Conservation (phyloP, 179 eudicot genomes). For the Amaranthus tricolor region DNA sequence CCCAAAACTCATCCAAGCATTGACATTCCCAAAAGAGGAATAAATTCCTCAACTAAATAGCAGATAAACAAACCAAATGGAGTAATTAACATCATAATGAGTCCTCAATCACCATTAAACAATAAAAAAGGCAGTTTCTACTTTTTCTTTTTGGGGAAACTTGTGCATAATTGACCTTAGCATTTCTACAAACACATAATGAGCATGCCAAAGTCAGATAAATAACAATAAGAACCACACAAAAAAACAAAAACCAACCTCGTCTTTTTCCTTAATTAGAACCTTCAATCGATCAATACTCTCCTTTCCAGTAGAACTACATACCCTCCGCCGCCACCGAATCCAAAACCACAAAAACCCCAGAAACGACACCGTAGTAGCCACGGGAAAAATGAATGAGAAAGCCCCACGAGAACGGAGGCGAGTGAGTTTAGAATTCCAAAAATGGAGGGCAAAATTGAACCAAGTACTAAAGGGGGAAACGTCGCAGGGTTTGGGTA, state of each 20-base stretch:
- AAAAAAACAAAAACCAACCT: slow-evolving; percentile 32
- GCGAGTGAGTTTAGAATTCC: slow-evolving; percentile 22
- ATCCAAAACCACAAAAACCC: slow-evolving; percentile 32
- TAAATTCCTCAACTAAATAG: neutral
- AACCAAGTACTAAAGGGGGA: slow-evolving; percentile 22
- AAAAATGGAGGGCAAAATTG: slow-evolving; percentile 30
- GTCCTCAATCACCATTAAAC: neutral
- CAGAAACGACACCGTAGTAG: slow-evolving; percentile 23
- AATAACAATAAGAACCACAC: neutral
- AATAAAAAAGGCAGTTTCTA: too few species aligned
- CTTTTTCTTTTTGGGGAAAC: neutral
- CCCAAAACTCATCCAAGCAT: too few species aligned
- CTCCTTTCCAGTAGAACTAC: slow-evolving; percentile 13
- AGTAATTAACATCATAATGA: neutral
- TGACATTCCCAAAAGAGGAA: neutral
- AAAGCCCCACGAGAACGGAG: slow-evolving; percentile 15
- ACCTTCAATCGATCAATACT: slow-evolving; percentile 35
- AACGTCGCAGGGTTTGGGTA: slow-evolving; percentile 7
- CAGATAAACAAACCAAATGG: neutral
- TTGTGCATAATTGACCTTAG: neutral
- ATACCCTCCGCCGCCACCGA: slow-evolving; percentile 12
- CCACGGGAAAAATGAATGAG: slow-evolving; percentile 2
- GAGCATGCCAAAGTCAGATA: neutral
- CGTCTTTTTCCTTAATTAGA: slow-evolving; percentile 43
- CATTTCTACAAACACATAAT: slow-evolving; percentile 14